These are phyloP conservation scores for Umbilicus rupestris DNA, from an alignment of 164 flowering plant species.

Conservation along the genomic window DNA sequence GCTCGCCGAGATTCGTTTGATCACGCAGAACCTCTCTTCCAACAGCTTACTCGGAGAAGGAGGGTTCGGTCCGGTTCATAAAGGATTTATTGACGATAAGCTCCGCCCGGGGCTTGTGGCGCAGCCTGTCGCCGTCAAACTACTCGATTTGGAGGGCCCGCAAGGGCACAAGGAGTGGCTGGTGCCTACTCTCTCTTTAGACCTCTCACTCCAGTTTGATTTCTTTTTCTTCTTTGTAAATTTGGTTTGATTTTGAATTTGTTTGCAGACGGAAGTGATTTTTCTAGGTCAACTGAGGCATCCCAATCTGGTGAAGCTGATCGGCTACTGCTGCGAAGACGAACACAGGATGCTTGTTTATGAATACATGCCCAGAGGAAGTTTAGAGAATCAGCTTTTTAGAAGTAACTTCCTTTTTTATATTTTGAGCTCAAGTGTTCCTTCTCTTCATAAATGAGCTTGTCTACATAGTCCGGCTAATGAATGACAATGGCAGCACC, in stretches of 20 bases:
- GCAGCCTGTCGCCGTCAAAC: constrained; percentile 70
- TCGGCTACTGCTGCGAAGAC: constrained; percentile 71
- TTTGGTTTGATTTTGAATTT: neutral
- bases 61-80: constrained; percentile 72
- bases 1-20: constrained; percentile 41
- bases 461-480: neutral
- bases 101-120: constrained; percentile 48
- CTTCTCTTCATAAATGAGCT: neutral
- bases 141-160: constrained; percentile 47
- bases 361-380: constrained; percentile 63
- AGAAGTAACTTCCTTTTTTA: constrained; percentile 31
- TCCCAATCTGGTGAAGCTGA: constrained; percentile 53
- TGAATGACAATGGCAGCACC: neutral
- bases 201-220: neutral
- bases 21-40: constrained; percentile 51
- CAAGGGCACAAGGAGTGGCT: constrained; percentile 74
- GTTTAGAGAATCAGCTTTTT: constrained; percentile 59
- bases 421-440: neutral
- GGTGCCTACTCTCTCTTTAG: constrained; percentile 23
- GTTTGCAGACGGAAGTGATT: constrained; percentile 50
- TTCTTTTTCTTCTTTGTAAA: neutral
- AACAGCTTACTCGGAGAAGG: constrained; percentile 64
- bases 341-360: constrained; percentile 53
- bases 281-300: constrained; percentile 60
- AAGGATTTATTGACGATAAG: constrained; percentile 63